Evolutionary conservation across 345 rosid species (phyloP), one percentile per base, ranked within the genome.

Genomic region (Linum tenue): DNA sequence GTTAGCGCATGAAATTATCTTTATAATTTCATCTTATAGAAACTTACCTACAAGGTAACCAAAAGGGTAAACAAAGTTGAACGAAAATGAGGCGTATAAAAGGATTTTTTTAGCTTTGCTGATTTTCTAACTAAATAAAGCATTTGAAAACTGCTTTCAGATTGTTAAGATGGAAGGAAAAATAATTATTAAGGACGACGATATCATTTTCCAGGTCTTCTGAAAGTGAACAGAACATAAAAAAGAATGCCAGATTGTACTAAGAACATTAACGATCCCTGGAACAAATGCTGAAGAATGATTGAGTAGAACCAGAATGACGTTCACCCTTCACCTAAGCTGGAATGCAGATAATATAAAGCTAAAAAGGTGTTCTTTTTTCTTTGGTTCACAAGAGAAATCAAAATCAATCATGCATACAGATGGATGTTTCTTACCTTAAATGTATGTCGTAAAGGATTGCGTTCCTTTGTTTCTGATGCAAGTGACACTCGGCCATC

Each of bases 361-460:
- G 50, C 2, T 43, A 43, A 9, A 48, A 48, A 9, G 3, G 9
- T 3, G 14, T 8, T 41, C 14, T 15, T 48, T 48, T 3, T 48
- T 1, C 53, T 48, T 48, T 1, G 53, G 53, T 48, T 9, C 14
- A 10, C 53, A 48, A 48, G 11, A 48, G 11, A 3, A 48, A 6
- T 0, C 5, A 41, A 41, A 4, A 41, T 41, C 44, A 41, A 41
- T 4, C 6, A 41, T 0, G 53, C 7, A 55, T 41, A 42, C 64
- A 56, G 57, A 14, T 5, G 8, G 11, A 42, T 59, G 65, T 64
- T 70, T 67, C 77, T 77, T 70, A 94, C 99, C 95, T 82, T 82
- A 66, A 88, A 90, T 72, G 95, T 84, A 81, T 91, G 96, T 50
- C 97, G 96, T 56, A 91, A 77, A 64, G 97, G 97, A 82, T 91